Conservation (phyloP, 345 rosid genomes). For the Clausena lansium region DNA sequence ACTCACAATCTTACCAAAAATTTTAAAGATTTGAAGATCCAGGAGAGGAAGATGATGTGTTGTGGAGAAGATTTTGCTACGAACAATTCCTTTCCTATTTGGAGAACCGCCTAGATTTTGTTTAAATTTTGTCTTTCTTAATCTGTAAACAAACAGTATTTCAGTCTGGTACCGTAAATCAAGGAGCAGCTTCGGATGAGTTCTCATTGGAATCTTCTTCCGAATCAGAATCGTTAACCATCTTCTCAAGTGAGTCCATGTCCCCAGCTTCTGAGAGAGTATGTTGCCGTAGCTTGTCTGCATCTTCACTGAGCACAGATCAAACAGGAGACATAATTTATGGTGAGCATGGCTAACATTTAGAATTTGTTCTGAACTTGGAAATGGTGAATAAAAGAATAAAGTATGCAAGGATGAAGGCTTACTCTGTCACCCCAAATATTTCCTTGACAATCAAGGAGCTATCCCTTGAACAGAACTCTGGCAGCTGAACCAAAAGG, state of each 20-base stretch:
- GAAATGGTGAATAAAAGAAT: background rate
- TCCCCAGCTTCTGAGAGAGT: slow-evolving; percentile 83
- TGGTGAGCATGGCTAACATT: background rate
- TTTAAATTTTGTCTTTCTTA: background rate
- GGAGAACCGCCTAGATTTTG: background rate
- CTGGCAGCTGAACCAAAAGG: slow-evolving; percentile 65
- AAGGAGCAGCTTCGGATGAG: slow-evolving; percentile 21
- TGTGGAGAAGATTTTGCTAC: background rate
- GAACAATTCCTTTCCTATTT: background rate
- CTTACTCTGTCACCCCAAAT: slow-evolving; percentile 93
- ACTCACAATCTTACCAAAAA: background rate
- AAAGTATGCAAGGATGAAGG: slow-evolving; percentile 6
- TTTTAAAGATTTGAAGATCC: background rate
- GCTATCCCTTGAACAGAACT: slow-evolving; percentile 73
- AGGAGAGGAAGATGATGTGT: background rate
- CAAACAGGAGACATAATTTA: background rate
- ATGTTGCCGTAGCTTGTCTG: slow-evolving; percentile 69
- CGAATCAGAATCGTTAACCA: slow-evolving; percentile 64
- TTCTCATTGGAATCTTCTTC: slow-evolving; percentile 47
- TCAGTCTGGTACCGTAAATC: background rate
- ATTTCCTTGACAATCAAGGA: slow-evolving; percentile 88
- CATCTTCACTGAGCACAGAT: slow-evolving; percentile 64
- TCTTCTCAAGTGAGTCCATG: slow-evolving; percentile 76
- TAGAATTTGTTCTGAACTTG: background rate
- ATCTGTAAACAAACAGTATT: background rate